Evolutionary conservation across 176 grass and related monocot species (phyloP), one percentile per base, ranked within the genome.

Genomic region (Tillandsia leiboldiana): DNA sequence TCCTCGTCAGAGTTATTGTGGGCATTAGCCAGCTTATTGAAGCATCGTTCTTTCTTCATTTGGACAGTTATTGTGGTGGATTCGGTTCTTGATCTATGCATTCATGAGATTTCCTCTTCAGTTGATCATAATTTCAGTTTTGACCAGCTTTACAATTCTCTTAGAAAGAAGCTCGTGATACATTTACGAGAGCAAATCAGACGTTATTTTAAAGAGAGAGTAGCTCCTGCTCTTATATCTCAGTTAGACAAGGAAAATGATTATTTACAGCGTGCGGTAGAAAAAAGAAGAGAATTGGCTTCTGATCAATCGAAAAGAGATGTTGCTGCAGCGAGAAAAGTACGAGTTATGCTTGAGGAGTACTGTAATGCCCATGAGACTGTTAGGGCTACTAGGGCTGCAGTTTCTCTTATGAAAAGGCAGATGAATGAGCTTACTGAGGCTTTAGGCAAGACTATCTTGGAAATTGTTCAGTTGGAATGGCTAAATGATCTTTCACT

Each of bases 321-420:
- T 78, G 72, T 73, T 73, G 71, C 78, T 58, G 78, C 81, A 20
- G 79, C 83, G 76, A 85, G 77, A 75, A 89, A 79, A 81, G 72
- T 96, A 68, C 54, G 69, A 49, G 48, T 82, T 78, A 89, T 96
- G 88, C 88, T 96, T 67, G 88, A 89, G 63, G 86, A 96, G 72
- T 96, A 96, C 75, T 96, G 81, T 77, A 89, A 76, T 83, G 86
- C 83, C 76, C 86, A 96, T 72, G 93, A 92, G 71, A 92, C 83
- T 53, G 67, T 81, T 65, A 89, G 88, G 85, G 83, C 93, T 85
- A 86, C 93, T 65, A 73, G 53, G 67, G 78, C 83, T 68, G 64
- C 93, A 22, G 73, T 91, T 85, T 86, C 89, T 73, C 23, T 92
- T 26, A 96, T 90, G 86, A 84, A 91, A 89, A 92, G 84, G 42